These are phyloP conservation scores for Thelephora ganbajun DNA, from an alignment of 768 basidiomycete species.

Conservation along the genomic window DNA sequence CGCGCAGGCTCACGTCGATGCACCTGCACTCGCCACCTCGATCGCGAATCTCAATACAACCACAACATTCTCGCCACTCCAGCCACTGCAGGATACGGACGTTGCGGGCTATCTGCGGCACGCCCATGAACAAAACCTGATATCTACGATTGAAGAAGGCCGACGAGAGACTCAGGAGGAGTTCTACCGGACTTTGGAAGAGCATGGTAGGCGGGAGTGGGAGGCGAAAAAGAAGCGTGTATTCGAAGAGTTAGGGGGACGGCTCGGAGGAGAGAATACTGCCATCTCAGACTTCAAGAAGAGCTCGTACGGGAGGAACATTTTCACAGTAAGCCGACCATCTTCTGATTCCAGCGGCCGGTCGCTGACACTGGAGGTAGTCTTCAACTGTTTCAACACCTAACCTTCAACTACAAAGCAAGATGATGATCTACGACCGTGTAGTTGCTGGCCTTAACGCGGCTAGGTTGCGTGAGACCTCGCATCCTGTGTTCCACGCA, in stretches of 20 bases:
- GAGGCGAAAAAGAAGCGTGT: conserved; percentile 81
- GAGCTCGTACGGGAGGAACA: conserved; percentile 42
- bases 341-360: neutral
- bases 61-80: conserved; percentile 78
- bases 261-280: conserved; percentile 39
- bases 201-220: conserved; percentile 69
- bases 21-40: conserved; percentile 69
- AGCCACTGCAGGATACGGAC: conserved; percentile 88
- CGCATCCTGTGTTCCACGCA: conserved; percentile 63
- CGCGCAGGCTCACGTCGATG: conserved; percentile 89
- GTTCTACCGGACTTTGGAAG: conserved; percentile 72
- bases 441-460: conserved; percentile 67
- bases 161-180: conserved; percentile 73
- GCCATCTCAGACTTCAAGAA: conserved; percentile 48
- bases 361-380: conserved; percentile 12
- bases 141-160: conserved; percentile 87
- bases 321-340: conserved; percentile 30
- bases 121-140: conserved; percentile 88
- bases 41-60: conserved; percentile 76
- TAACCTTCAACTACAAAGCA: conserved; percentile 72
- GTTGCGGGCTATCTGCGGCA: conserved; percentile 90
- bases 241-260: conserved; percentile 78
- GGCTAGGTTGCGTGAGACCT: conserved; percentile 54
- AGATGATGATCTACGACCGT: conserved; percentile 93
- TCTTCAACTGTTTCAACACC: conserved; percentile 38